Evolutionary conservation across 495 filamentous ascomycete genomes (phyloP), one percentile per base, ranked within the genome.

Genomic region (Chaetomium fimeti): DNA sequence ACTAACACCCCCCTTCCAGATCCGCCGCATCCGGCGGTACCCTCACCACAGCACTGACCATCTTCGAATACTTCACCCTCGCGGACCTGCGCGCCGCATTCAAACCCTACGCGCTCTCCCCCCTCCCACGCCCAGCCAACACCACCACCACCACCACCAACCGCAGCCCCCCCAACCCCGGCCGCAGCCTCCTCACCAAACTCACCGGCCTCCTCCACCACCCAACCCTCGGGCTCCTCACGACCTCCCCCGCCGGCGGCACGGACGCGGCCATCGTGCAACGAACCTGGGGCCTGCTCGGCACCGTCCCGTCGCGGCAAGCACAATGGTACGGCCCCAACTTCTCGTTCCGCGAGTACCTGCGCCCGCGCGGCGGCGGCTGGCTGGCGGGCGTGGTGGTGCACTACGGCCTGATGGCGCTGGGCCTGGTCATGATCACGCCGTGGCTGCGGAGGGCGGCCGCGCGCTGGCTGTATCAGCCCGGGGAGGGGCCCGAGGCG

Each of bases 11-110:
- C 57, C 57, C 22, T 63, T 42, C 18, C 60, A 80, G 77, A 28
- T 80, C 83, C 32, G 79, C 81, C 9, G 79, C 88, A 2, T 93
- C 90, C 24, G 91, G 92, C 22, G 92, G 92, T 40, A 92, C 91
- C 6, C 74, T 91, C 15, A 72, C 79, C 62, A 90, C 91, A 0
- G 72, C 85, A 11, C 70, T 95, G 6, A 82, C 78, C 60, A 74
- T 91, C 16, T 79, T 90, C 60, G 88, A 91, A 36, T 72, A 77
- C 64, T 89, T 88, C 73, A 77, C 82, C 32, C 61, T 85, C 36
- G 74, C 76, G 43, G 79, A 93, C 11, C 62, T 94, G 0, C 68
- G 69, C 48, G 81, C 81, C 55, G 75, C 87, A 13, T 74, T 77
- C 63, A 73, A 77, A 11, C 90, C 90, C 8, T 95, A 83, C 72